These are phyloP conservation scores for Ambrosia trifida DNA, from an alignment of 129 eudicot genomes.

Conservation along the genomic window DNA sequence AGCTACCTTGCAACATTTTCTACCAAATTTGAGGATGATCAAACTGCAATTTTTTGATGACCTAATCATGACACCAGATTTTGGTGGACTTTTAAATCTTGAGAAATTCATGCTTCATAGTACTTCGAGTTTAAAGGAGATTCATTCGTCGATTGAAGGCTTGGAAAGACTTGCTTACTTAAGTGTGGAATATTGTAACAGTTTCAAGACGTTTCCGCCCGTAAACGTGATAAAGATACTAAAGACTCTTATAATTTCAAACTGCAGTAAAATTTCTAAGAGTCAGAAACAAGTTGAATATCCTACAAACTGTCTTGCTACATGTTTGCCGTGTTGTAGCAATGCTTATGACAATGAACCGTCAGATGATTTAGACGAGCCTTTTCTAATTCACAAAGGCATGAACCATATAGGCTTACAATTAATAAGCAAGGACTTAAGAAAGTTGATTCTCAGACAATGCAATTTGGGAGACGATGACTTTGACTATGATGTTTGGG, in stretches of 20 bases:
- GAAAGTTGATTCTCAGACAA: background rate
- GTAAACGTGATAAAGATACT: background rate
- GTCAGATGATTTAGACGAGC: background rate
- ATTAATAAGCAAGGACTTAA: background rate
- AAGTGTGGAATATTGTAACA: background rate
- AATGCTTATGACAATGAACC: background rate
- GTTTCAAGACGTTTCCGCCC: background rate
- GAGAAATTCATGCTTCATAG: background rate
- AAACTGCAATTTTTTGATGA: background rate
- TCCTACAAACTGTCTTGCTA: background rate
- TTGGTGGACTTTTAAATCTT: constrained; percentile 22
- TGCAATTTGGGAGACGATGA: constrained; percentile 19
- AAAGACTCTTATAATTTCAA: background rate
- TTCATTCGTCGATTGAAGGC: constrained; percentile 23
- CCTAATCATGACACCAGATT: constrained; percentile 26
- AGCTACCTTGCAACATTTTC: background rate
- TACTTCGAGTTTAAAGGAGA: constrained; percentile 1
- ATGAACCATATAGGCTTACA: background rate
- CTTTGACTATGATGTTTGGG: background rate
- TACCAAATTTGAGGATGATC: constrained; percentile 25
- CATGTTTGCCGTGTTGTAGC: constrained; percentile 2
- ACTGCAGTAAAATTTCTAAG: background rate
- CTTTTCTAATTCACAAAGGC: background rate
- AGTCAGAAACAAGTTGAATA: background rate
- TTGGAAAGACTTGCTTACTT: constrained; percentile 10